These are phyloP conservation scores for Novymonas esmeraldas DNA, from an alignment of 208 protist species.

Conservation along the genomic window DNA sequence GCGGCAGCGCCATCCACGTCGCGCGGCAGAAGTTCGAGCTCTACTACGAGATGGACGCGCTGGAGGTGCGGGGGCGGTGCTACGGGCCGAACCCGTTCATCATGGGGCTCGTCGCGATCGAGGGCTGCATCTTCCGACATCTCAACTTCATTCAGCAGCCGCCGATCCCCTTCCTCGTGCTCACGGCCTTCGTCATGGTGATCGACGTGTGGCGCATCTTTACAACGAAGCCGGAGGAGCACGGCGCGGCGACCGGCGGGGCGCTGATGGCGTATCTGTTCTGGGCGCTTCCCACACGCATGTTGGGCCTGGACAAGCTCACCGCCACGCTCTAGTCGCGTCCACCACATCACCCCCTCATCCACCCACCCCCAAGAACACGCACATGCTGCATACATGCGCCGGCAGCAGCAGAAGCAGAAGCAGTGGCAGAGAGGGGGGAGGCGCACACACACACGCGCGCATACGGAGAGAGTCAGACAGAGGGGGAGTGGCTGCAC, in stretches of 20 bases:
- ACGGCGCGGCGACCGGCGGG: conserved; percentile 83
- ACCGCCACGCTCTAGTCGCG: conserved; percentile 80
- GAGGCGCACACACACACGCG: too few relatives aligned
- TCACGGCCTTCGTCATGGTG: conserved; percentile 89
- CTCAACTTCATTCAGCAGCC: conserved; percentile 92
- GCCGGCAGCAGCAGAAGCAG: too few relatives aligned
- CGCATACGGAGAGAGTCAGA: too few relatives aligned
- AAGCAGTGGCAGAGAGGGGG: background rate
- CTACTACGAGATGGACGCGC: conserved; percentile 82
- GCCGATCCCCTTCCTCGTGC: conserved; percentile 88
- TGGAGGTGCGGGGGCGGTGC: conserved; percentile 86
- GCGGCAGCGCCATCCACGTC: conserved; percentile 81
- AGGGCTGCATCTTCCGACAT: conserved; percentile 90
- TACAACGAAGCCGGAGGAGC: conserved; percentile 80
- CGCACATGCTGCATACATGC: too few relatives aligned
- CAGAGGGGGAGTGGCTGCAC: too few relatives aligned
- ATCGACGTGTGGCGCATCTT: conserved; percentile 92
- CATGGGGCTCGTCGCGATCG: conserved; percentile 82
- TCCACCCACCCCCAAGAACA: too few relatives aligned
- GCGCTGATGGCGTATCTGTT: conserved; percentile 88
- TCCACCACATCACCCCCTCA: too few relatives aligned
- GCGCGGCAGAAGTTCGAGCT: conserved; percentile 83
- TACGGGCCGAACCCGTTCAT: conserved; percentile 90
- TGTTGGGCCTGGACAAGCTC: conserved; percentile 86
- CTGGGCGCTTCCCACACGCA: conserved; percentile 84